phyloP scores from a whole-genome alignment of 2,329 filamentous ascomycete species.

The Xylaria multiplex region DNA sequence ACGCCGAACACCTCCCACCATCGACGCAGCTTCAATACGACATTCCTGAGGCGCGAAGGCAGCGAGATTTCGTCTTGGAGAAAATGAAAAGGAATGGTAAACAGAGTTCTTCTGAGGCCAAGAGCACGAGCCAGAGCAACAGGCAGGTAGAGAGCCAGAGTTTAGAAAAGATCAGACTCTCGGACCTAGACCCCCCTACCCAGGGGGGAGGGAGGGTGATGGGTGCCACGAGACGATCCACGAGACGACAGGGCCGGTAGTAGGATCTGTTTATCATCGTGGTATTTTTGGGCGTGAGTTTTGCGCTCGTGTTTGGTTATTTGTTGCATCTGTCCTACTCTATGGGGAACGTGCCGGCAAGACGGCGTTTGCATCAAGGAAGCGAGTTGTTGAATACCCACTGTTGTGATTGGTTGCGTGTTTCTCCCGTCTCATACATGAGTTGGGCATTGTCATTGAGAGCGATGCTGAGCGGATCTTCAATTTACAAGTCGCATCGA shows the following conservation, averaged over 20 bases:
- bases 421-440: too few species aligned
- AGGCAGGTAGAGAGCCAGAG: background rate
- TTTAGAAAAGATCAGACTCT: slow-evolving; percentile 27
- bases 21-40: slow-evolving; percentile 65
- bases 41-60: slow-evolving; percentile 59
- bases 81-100: slow-evolving; percentile 41
- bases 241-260: slow-evolving; percentile 35
- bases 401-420: background rate
- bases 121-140: background rate
- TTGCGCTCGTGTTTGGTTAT: background rate
- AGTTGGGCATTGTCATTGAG: background rate
- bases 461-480: background rate
- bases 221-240: slow-evolving; percentile 32
- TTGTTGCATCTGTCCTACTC: background rate
- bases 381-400: background rate
- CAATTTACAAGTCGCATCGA: background rate
- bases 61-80: slow-evolving; percentile 43
- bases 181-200: slow-evolving; percentile 12
- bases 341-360: background rate
- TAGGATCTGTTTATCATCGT: background rate
- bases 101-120: background rate
- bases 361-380: background rate
- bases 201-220: slow-evolving; percentile 4
- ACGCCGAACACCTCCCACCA: slow-evolving; percentile 48
- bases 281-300: background rate